These are phyloP conservation scores for Lagenidium sp. DNA, from an alignment of 352 stramenopile species.

Conservation along the genomic window DNA sequence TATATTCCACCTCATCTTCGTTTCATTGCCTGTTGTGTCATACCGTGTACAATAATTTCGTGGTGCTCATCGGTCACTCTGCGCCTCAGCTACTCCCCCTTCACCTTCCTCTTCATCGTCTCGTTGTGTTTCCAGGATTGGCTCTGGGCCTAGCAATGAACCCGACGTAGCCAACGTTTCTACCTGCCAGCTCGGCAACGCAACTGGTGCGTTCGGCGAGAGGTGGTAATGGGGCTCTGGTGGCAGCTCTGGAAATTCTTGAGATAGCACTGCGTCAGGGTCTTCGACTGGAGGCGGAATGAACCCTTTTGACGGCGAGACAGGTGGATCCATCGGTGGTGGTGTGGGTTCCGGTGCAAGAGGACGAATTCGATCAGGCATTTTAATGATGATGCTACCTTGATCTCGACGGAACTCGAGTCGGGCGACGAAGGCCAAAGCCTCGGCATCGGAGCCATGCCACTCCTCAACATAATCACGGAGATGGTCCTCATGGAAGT, in stretches of 20 bases:
- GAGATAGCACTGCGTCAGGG: too few relatives aligned
- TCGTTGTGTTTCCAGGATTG: too few relatives aligned
- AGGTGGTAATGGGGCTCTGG: conserved; percentile 15
- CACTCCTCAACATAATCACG: conserved; percentile 37
- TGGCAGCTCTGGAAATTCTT: conserved; percentile 9
- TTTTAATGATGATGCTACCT: conserved; percentile 55
- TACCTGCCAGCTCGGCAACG: conserved; percentile 2
- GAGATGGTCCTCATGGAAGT: conserved; percentile 58
- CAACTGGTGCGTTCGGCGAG: conserved; percentile 9
- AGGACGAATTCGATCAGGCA: conserved; percentile 29
- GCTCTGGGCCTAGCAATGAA: too few relatives aligned
- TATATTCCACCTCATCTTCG: too few relatives aligned
- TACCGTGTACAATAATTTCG: too few relatives aligned
- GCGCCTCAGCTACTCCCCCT: too few relatives aligned
- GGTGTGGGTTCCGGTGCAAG: conserved; percentile 1
- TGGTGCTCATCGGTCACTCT: too few relatives aligned
- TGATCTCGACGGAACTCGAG: conserved; percentile 56
- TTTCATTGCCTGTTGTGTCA: too few relatives aligned
- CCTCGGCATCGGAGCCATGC: conserved; percentile 25
- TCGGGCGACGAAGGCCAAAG: conserved; percentile 30
- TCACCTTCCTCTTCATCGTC: too few relatives aligned
- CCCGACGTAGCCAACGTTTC: too few relatives aligned
- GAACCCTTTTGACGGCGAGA: background rate
- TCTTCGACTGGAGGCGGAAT: conserved; percentile 9
- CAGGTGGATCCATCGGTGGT: too few relatives aligned